Conservation (phyloP, 371 early-diverging fungal genomes). For the Mortierella sp. region DNA sequence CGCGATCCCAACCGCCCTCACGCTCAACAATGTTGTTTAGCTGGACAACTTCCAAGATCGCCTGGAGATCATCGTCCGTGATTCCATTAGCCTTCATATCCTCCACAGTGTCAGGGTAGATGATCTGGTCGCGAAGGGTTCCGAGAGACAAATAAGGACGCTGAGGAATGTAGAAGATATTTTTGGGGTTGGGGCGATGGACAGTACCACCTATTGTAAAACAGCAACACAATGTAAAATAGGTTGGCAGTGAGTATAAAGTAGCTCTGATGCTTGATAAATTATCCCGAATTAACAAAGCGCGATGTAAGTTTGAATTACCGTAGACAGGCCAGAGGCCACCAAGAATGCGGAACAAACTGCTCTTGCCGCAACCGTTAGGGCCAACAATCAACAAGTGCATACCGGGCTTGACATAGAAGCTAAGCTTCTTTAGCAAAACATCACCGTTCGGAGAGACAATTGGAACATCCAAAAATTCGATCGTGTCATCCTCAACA, state of each 20-base stretch:
- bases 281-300: background rate
- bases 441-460: conserved; percentile 97
- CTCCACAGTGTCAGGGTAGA: conserved; percentile 84
- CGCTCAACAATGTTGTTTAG: conserved; percentile 84
- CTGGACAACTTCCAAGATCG: conserved; percentile 82
- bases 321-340: conserved; percentile 95
- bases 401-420: conserved; percentile 92
- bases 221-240: background rate
- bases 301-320: conserved; percentile 15
- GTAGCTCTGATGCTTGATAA: background rate
- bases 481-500: conserved; percentile 82
- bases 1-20: conserved; percentile 91
- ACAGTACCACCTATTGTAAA: conserved; percentile 77
- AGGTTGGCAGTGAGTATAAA: background rate
- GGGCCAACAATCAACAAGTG: conserved; percentile 96
- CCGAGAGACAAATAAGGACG: conserved; percentile 95
- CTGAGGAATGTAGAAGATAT: conserved; percentile 98
- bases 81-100: conserved; percentile 75
- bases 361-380: conserved; percentile 95
- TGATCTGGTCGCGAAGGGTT: conserved; percentile 95
- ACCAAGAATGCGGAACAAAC: conserved; percentile 96
- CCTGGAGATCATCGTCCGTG: conserved; percentile 77
- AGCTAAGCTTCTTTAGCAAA: conserved; percentile 86
- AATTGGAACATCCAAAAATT: conserved; percentile 93
- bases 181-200: conserved; percentile 81